Conservation (phyloP, 306 rosid genomes). For the Inga laurina region DNA sequence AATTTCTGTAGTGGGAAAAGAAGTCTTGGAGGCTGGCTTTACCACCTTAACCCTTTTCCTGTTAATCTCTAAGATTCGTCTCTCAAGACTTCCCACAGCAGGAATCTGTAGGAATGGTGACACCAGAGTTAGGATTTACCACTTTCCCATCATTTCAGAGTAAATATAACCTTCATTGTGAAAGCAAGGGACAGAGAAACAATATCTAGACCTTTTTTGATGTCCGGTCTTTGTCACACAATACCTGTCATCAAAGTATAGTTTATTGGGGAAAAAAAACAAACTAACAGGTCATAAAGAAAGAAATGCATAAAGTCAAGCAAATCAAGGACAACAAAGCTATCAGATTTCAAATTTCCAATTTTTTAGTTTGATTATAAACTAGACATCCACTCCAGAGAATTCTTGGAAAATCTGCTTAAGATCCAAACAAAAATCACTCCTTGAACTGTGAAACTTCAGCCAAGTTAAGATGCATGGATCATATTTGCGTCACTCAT, state of each 20-base stretch:
- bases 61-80: conserved; percentile 82
- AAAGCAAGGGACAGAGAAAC: conserved; percentile 14
- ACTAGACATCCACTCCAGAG: neutral
- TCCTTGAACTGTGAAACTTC: neutral
- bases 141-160: conserved; percentile 5
- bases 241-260: conserved; percentile 49
- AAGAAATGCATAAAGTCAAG: neutral
- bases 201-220: conserved; percentile 66
- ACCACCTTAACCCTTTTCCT: conserved; percentile 88
- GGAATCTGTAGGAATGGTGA: conserved; percentile 55
- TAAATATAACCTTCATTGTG: neutral
- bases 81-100: conserved; percentile 70
- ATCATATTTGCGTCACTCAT: neutral
- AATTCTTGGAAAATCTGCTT: neutral
- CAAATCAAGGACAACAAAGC: neutral
- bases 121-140: conserved; percentile 1
- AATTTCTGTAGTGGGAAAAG: conserved; percentile 88
- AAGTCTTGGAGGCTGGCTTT: conserved; percentile 93
- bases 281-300: neutral
- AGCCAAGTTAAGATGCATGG: neutral
- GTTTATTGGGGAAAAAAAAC: neutral
- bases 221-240: conserved; percentile 84
- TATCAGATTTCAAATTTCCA: neutral
- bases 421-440: neutral
- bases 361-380: neutral